Evolutionary conservation across 371 early-diverging fungal genomes (phyloP).

Genomic region (Batrachochytrium dendrobatidis): DNA sequence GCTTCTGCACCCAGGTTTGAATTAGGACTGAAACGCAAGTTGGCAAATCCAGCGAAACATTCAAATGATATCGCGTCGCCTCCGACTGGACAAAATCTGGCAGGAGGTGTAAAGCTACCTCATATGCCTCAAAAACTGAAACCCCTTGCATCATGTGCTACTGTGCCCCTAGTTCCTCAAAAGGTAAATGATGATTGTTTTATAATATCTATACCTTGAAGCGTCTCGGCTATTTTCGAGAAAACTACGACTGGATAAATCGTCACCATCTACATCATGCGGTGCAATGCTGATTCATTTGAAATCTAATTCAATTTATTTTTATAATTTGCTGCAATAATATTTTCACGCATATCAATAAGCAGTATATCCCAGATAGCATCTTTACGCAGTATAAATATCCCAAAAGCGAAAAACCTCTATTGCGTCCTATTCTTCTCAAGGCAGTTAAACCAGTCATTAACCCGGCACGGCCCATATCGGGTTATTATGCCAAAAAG

Average conservation of each 20-base stretch:
- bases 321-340: not conserved
- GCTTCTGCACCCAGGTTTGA: not conserved
- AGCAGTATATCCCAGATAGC: not conserved
- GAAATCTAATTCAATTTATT: not conserved
- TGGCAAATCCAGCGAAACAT: too few relatives aligned
- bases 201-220: not conserved
- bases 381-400: not conserved
- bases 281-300: not conserved
- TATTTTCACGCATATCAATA: not conserved
- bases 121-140: too few relatives aligned
- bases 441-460: not conserved
- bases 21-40: conserved; percentile 4
- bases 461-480: not conserved
- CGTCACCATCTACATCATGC: not conserved
- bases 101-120: too few relatives aligned
- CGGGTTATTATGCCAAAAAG: not conserved
- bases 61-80: too few relatives aligned
- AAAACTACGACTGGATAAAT: too few relatives aligned
- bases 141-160: too few relatives aligned
- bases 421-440: not conserved
- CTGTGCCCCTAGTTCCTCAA: not conserved
- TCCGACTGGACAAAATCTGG: too few relatives aligned
- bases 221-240: too few relatives aligned
- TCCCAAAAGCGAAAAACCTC: not conserved
- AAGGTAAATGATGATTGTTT: not conserved